Conservation (phyloP, 2,329 filamentous ascomycete genomes). For the Ascochyta viciae-villosae region DNA sequence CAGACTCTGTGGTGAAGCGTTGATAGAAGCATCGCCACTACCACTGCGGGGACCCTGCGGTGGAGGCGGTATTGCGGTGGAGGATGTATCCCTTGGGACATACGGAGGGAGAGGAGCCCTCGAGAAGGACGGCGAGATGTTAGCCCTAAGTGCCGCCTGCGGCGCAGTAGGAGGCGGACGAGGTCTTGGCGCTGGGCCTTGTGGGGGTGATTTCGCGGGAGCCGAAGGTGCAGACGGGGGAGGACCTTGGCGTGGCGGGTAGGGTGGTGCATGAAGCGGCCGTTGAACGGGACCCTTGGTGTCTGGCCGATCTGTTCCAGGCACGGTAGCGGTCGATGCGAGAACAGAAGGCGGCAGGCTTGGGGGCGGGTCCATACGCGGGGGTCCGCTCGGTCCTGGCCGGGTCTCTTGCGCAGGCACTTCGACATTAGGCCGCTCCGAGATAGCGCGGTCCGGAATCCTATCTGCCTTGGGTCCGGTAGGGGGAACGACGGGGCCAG, state of each 20-base stretch:
- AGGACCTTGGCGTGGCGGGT: conserved; percentile 18
- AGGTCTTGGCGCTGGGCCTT: conserved; percentile 37
- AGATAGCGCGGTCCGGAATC: conserved; percentile 32
- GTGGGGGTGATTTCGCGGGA: conserved; percentile 37
- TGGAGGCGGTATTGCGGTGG: conserved; percentile 32
- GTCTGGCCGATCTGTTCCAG: conserved; percentile 22
- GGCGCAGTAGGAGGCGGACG: conserved; percentile 44
- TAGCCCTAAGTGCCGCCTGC: conserved; percentile 40
- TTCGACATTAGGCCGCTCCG: conserved; percentile 37
- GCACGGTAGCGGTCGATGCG: conserved; percentile 10
- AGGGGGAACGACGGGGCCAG: conserved; percentile 41
- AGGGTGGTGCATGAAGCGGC: conserved; percentile 5
- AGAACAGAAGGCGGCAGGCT: conserved; percentile 25
- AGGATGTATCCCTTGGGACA: conserved; percentile 36
- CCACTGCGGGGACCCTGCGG: conserved; percentile 34
- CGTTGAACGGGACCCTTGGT: conserved; percentile 19
- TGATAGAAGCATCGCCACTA: conserved; percentile 31
- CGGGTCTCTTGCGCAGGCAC: conserved; percentile 29
- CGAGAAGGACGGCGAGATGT: conserved; percentile 43
- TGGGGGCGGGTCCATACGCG: conserved; percentile 33
- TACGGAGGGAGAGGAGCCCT: conserved; percentile 37
- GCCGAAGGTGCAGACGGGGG: conserved; percentile 14
- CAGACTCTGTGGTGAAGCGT: conserved; percentile 46
- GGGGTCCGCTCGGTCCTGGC: conserved; percentile 21
- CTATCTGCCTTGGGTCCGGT: conserved; percentile 52